Base-by-base conservation (phyloP, 2,329 filamentous ascomycete genomes). In the Apiospora hydei region DNA sequence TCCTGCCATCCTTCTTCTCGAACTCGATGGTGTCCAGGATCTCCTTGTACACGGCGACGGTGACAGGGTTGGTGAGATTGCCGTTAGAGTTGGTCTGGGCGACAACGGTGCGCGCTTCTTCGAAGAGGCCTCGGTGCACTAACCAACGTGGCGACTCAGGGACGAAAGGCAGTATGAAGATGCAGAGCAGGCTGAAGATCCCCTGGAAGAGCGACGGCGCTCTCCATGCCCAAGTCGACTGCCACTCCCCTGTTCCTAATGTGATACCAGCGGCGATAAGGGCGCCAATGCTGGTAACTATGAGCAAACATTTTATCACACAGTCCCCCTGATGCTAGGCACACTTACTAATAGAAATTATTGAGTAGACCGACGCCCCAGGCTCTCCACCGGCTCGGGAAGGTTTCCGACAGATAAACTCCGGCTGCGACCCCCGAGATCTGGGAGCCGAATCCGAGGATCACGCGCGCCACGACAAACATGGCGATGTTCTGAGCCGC, bases 401-500 rank as follows among this genome's bases (percentile, higher is more conserved):
- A 85, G 0, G 84, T 85, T 77, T 89, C 88, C 1, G 84, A 83
- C 3, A 89, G 80, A 69, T 86, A 87, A 0, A 87, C 84, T 0
- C 82, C 81, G 1, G 82, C 85, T 1, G 85, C 84, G 24, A 86
- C 82, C 16, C 81, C 82, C 1, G 84, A 82, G 11, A 85, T 76
- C 18, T 61, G 53, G 18, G 53, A 34, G 3, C 87, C 87, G 47
- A 87, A 81, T 0, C 87, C 87, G 2, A 88, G 77, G 5, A 88
- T 79, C 26, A 88, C 82, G 18, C 87, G 81, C 0, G 80, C 82
- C 16, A 84, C 73, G 43, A 86, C 82, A 75, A 88, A 88, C 86
- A 88, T 88, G 71, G 83, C 84, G 6, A 87, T 84, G 70, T 87
- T 84, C 74, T 88, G 85, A 0, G 87, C 83, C 0, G 85, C 84